These are phyloP conservation scores for Neonectria punicea DNA, from an alignment of 2,329 filamentous ascomycete species.

Conservation along the genomic window DNA sequence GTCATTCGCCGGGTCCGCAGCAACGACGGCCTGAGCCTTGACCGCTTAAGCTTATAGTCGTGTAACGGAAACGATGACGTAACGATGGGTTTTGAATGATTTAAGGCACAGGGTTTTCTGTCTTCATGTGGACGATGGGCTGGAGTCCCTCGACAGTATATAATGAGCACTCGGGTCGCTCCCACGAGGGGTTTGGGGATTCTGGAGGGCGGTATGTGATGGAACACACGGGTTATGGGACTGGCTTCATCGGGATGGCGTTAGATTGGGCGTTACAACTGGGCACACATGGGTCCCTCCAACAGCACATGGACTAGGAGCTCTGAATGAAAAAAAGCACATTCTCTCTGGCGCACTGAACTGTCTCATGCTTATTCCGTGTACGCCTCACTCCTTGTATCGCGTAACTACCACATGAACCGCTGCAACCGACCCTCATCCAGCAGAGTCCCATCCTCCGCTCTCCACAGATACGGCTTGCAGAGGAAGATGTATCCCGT, in stretches of 20 bases:
- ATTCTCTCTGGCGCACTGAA: neutral
- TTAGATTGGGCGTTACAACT: conserved; percentile 7
- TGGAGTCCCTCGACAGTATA: conserved; percentile 9
- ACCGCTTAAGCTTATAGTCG: conserved; percentile 76
- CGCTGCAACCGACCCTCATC: conserved; percentile 72
- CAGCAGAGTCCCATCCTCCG: conserved; percentile 60
- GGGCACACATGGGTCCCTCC: conserved; percentile 10
- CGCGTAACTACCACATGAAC: conserved; percentile 81
- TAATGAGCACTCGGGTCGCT: conserved; percentile 20
- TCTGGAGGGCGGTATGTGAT: conserved; percentile 5
- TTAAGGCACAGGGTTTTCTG: neutral
- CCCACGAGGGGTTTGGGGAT: conserved; percentile 5
- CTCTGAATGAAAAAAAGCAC: conserved; percentile 29
- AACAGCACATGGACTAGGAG: conserved; percentile 20
- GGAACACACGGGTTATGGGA: conserved; percentile 3
- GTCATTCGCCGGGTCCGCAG: conserved; percentile 79
- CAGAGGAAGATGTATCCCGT: conserved; percentile 79
- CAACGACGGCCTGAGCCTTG: conserved; percentile 78
- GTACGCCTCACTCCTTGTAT: neutral
- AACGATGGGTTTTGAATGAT: neutral
- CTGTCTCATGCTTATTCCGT: neutral
- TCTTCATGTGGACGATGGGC: conserved; percentile 3
- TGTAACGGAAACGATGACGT: conserved; percentile 8
- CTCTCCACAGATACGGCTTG: conserved; percentile 73
- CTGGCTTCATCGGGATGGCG: conserved; percentile 21